Percentiles rank a stretch among this genome's conserved stretches.
Conservation (phyloP, 805 yeast genomes). For the Saccharomyces cerevisiae region DNA sequence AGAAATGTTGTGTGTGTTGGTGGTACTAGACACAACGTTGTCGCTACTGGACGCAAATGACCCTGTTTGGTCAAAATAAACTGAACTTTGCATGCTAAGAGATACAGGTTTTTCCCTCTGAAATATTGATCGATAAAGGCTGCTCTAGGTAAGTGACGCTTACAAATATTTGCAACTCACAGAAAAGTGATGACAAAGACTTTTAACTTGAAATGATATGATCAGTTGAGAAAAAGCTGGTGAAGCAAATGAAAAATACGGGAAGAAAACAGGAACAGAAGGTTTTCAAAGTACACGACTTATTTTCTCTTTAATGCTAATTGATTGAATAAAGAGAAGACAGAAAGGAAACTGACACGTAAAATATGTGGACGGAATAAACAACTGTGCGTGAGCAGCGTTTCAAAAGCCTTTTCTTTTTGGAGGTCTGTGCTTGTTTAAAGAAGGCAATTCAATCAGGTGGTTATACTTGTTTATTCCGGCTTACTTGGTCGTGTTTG, state of each 20-base stretch:
- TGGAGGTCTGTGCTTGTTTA: not conserved
- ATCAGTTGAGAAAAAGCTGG: not conserved
- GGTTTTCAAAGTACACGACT: not conserved
- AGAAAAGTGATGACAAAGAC: not conserved
- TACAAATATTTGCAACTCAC: not conserved
- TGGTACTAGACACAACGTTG: constrained; percentile 11
- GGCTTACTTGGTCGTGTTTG: not conserved
- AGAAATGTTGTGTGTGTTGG: constrained; percentile 13
- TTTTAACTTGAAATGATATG: not conserved
- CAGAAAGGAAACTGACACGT: not conserved
- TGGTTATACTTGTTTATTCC: not conserved
- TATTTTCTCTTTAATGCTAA: not conserved
- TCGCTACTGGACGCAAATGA: constrained; percentile 19
- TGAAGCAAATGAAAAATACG: not conserved
- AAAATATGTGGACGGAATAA: not conserved
- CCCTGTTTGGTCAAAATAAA: constrained; percentile 11
- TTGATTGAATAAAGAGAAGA: not conserved
- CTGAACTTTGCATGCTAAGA: constrained; percentile 10
- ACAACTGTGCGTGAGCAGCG: not conserved
- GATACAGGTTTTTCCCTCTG: not conserved
- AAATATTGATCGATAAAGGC: not conserved
- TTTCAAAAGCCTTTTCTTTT: not conserved
- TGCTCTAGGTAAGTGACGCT: not conserved
- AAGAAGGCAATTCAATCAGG: not conserved
- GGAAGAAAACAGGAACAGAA: not conserved